Evolutionary conservation across 768 basidiomycete species (phyloP).

Genomic region (Wakefieldia striispora): DNA sequence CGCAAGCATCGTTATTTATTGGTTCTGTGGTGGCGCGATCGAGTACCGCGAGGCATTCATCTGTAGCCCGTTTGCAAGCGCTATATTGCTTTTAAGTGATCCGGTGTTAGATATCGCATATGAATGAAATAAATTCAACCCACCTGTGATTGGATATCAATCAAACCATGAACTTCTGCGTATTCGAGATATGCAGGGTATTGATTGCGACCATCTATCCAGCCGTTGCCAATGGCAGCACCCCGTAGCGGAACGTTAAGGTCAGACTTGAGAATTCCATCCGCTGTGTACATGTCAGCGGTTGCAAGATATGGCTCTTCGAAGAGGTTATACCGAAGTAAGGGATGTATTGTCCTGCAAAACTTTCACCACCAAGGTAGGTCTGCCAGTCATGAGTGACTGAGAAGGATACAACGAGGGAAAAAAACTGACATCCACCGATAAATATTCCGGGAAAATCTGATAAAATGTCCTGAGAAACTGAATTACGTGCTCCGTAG

Average conservation of each 20-base stretch:
- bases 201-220: conserved; percentile 89
- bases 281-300: conserved; percentile 46
- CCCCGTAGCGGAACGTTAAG: conserved; percentile 69
- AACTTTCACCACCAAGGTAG: conserved; percentile 94
- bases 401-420: not conserved
- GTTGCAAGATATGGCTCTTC: not conserved
- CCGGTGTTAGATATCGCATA: conserved; percentile 1
- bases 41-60: conserved; percentile 53
- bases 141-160: conserved; percentile 72
- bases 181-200: conserved; percentile 91
- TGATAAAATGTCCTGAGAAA: conserved; percentile 87
- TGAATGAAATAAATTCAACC: conserved; percentile 13
- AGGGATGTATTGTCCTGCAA: conserved; percentile 96
- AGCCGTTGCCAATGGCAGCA: conserved; percentile 93
- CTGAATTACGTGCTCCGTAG: conserved; percentile 71
- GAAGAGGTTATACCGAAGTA: conserved; percentile 64
- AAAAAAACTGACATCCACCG: conserved; percentile 67
- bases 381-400: conserved; percentile 54
- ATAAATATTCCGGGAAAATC: conserved; percentile 85
- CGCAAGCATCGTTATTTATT: conserved; percentile 57
- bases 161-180: conserved; percentile 71
- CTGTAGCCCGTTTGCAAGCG: conserved; percentile 51
- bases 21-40: conserved; percentile 47
- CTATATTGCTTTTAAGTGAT: conserved; percentile 53
- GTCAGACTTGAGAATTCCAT: conserved; percentile 65